These are phyloP conservation scores for Protomyces macrosporus DNA, from an alignment of 1,139 yeast genomes.

Conservation along the genomic window DNA sequence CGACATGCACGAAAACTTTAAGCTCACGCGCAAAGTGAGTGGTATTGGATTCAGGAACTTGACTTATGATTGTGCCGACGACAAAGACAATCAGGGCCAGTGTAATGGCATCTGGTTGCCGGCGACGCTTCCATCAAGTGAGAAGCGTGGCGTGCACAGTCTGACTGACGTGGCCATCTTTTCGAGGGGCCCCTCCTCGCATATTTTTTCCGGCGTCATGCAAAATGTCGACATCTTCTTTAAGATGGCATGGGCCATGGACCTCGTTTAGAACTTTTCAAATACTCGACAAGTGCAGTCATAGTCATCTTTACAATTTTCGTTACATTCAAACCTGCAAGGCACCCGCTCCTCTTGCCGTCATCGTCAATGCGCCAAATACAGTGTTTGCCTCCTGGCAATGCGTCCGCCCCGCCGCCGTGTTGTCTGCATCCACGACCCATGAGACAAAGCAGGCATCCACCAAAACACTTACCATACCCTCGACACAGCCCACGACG, in stretches of 20 bases:
- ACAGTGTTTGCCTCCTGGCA: conserved; percentile 20
- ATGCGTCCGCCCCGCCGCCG: conserved; percentile 13
- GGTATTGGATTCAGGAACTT: not conserved
- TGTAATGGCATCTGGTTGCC: not conserved
- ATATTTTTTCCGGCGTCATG: not conserved
- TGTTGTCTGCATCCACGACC: conserved; percentile 37
- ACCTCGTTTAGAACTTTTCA: not conserved
- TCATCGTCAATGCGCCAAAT: not conserved
- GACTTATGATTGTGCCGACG: not conserved
- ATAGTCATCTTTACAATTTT: no score
- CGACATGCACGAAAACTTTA: conserved; percentile 3
- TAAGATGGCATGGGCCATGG: not conserved
- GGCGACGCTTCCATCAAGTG: not conserved
- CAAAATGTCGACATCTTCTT: conserved; percentile 1
- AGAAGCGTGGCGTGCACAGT: conserved; percentile 1
- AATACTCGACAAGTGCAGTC: no score
- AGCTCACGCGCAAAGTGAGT: conserved; percentile 1
- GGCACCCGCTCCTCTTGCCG: not conserved
- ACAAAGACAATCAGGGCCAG: not conserved
- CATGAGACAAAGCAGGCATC: conserved; percentile 42
- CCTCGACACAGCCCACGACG: conserved; percentile 45
- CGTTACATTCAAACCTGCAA: not conserved
- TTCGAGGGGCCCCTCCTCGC: not conserved
- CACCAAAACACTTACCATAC: conserved; percentile 42
- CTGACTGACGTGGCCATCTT: conserved; percentile 8